Percentiles rank a stretch among this genome's conserved stretches.
These are phyloP conservation scores for Ambrosia hybrid DNA, from an alignment of 140 eudicot genomes.

Conservation along the genomic window DNA sequence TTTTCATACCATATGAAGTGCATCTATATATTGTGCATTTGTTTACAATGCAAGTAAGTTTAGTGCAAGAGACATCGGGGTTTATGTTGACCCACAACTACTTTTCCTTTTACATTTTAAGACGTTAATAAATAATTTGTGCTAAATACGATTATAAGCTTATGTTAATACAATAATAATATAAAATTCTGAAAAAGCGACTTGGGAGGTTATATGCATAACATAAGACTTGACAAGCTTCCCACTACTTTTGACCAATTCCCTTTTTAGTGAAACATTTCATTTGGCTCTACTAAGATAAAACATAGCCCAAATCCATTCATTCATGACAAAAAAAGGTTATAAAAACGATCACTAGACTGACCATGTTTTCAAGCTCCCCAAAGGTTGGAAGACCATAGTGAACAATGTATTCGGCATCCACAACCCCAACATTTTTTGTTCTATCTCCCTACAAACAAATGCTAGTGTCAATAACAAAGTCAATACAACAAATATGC, in stretches of 20 bases:
- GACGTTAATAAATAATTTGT: background rate
- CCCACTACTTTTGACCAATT: background rate
- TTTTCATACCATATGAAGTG: too few species aligned
- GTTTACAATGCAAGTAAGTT: background rate
- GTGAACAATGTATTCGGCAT: slow-evolving; percentile 90
- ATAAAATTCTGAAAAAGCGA: background rate
- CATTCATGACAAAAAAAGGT: slow-evolving; percentile 8
- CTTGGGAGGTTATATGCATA: background rate
- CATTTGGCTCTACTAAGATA: background rate
- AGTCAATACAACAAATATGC: background rate
- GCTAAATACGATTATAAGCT: background rate
- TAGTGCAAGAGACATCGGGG: background rate
- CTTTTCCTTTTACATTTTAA: background rate
- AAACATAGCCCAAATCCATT: background rate
- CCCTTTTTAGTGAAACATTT: background rate
- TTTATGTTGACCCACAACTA: background rate
- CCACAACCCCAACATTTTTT: slow-evolving; percentile 76
- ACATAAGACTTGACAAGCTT: background rate
- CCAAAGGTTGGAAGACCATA: slow-evolving; percentile 85
- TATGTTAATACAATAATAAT: background rate
- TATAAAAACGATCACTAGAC: background rate
- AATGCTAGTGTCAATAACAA: slow-evolving; percentile 18
- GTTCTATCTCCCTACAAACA: slow-evolving; percentile 78
- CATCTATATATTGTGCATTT: too few species aligned
- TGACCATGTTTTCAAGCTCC: slow-evolving; percentile 54